These are phyloP conservation scores for Erodium maritimum DNA, from an alignment of 345 rosid species.

Conservation along the genomic window DNA sequence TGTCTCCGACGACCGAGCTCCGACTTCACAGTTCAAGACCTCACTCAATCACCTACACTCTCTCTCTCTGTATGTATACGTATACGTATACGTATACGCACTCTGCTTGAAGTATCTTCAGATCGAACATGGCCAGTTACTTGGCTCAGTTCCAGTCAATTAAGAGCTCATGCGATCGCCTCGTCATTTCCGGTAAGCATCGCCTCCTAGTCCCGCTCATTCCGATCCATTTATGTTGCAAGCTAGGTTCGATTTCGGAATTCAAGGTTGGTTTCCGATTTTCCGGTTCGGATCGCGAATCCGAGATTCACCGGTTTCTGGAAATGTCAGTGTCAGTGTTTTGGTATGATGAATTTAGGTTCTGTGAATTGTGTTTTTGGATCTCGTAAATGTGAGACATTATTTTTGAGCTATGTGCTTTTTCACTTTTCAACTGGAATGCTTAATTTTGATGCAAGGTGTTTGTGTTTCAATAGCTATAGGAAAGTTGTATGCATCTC, in stretches of 20 bases:
- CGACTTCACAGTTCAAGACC: background rate
- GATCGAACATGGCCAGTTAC: conserved; percentile 78
- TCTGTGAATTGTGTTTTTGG: background rate
- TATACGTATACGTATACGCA: background rate
- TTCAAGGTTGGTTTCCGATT: background rate
- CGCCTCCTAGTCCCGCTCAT: conserved; percentile 2
- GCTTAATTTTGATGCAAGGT: background rate
- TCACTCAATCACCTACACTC: background rate
- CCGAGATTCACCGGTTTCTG: conserved; percentile 1
- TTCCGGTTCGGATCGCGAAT: conserved; percentile 1
- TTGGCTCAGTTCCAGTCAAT: conserved; percentile 87
- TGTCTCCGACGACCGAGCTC: background rate
- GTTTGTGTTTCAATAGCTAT: background rate
- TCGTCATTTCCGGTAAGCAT: conserved; percentile 69
- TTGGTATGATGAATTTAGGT: background rate
- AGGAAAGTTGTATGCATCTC: too few species aligned
- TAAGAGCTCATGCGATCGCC: conserved; percentile 60
- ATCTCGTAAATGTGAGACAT: background rate
- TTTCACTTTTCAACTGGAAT: background rate
- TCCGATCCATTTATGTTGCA: background rate
- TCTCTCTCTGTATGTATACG: background rate
- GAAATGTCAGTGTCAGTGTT: too few species aligned
- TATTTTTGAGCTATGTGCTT: background rate
- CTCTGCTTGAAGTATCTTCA: conserved; percentile 9
- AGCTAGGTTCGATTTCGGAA: conserved; percentile 2